Evolutionary conservation across 2,329 filamentous ascomycete species (phyloP).

Genomic region (Bimuria novae-zelandiae): DNA sequence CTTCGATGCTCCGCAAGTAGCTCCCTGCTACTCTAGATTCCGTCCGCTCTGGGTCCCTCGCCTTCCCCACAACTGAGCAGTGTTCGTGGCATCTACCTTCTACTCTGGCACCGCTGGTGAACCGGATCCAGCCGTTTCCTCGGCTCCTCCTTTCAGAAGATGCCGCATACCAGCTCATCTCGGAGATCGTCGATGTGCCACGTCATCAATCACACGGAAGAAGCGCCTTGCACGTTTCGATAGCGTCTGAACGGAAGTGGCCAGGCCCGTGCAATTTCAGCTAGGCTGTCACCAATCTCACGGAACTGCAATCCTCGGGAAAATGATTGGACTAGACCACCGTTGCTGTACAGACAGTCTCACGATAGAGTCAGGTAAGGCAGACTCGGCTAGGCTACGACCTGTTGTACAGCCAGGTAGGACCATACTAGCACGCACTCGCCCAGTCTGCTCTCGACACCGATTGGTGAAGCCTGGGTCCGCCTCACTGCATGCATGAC

Average conservation of each 20-base stretch:
- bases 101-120: conserved; percentile 1
- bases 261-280: conserved; percentile 8
- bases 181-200: conserved; percentile 10
- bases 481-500: conserved; percentile 18
- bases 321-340: neutral
- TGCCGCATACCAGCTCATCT: neutral
- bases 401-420: conserved; percentile 9
- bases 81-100: conserved; percentile 6
- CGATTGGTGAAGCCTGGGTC: conserved; percentile 13
- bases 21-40: conserved; percentile 5
- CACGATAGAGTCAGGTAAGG: conserved; percentile 8
- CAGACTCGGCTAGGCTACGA: conserved; percentile 12
- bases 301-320: neutral
- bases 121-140: conserved; percentile 5
- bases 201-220: conserved; percentile 7
- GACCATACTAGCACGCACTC: conserved; percentile 10
- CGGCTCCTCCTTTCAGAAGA: neutral
- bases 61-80: conserved; percentile 11
- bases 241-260: conserved; percentile 11
- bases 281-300: neutral
- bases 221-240: conserved; percentile 13
- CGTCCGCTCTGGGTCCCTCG: conserved; percentile 3
- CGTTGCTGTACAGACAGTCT: conserved; percentile 7
- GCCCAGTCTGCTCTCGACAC: conserved; percentile 8
- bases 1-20: conserved; percentile 7